Evolutionary conservation across 805 yeast species (phyloP), one percentile per base, ranked within the genome.

Genomic region (Schizosaccharomyces octosporus): DNA sequence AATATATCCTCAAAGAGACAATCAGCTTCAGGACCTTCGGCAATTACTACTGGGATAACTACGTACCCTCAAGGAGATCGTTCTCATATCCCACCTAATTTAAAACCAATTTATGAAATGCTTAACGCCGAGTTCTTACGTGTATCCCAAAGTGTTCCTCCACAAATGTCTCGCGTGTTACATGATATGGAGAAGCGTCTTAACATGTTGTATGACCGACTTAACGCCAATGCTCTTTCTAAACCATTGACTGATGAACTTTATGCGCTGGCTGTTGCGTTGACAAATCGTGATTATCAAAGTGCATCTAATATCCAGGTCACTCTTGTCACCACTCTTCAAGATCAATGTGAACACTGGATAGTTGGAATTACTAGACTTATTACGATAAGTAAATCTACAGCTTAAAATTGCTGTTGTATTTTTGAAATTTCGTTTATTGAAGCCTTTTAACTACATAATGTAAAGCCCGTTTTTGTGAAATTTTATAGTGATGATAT

Each of bases 331-430:
- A 77, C 87, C 6, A 77, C 79, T 45, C 77, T 79, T 64, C 78
- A 83, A 29, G 80, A 78, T 29, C 95, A 89, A 71, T 80, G 84
- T 65, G 96, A 95, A 15, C 81, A 84, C 67, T 93, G 98, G 98
- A 80, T 85, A 74, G 80, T 85, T 41, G 98, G 98, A 66, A 83
- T 93, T 59, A 87, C 84, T 72, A 81, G 97, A 66, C 77, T 93
- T 64, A 81, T 90, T 64, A 51, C 57, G 7, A 17, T 51, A 17
- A 21, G 57, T 21, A 51, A 51, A 13, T 51, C 57, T 29, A 51
- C 57, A 19, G 19, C 57, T 11, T 51, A 51, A 51, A 4, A 17
- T 27, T 19, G 27, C 13, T 45, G 11, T 13, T 36, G 15, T 17
- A 36, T 36, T 36, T 13, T 36, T 36, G 41, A 36, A 36, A 36